These are phyloP conservation scores for Fusarium sp. DNA, from an alignment of 2,329 filamentous ascomycete genomes.

Conservation along the genomic window DNA sequence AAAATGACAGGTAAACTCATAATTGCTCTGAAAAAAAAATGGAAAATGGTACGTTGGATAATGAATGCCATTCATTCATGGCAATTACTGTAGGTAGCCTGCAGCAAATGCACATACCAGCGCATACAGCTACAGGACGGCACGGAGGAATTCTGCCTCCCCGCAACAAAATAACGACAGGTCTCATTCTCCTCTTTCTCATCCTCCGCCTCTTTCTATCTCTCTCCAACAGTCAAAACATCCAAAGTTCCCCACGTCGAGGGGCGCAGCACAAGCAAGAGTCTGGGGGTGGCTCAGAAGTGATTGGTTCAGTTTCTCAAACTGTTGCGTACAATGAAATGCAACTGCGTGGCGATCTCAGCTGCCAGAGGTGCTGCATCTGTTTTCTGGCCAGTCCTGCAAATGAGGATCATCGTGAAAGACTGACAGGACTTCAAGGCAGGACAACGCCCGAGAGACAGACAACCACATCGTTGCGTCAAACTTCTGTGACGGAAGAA, in stretches of 20 bases:
- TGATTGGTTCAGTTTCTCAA: slow-evolving; percentile 22
- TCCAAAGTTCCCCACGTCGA: slow-evolving; percentile 23
- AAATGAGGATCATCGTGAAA: slow-evolving; percentile 19
- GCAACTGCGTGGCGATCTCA: slow-evolving; percentile 30
- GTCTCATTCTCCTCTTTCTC: slow-evolving; percentile 7
- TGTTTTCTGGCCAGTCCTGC: slow-evolving; percentile 3
- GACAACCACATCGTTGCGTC: slow-evolving; percentile 3
- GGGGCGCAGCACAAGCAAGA: slow-evolving; percentile 14
- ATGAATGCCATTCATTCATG: slow-evolving; percentile 11
- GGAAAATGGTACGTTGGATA: slow-evolving; percentile 9
- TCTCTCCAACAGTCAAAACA: slow-evolving; percentile 5
- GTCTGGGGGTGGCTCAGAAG: slow-evolving; percentile 12
- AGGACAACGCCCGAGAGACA: slow-evolving; percentile 9
- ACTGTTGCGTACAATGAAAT: slow-evolving; percentile 28
- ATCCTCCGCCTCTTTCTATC: neutral
- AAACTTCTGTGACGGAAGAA: slow-evolving; percentile 20
- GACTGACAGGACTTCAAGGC: slow-evolving; percentile 4
- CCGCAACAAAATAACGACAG: slow-evolving; percentile 10
- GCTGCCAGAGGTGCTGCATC: slow-evolving; percentile 15
- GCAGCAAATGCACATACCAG: neutral
- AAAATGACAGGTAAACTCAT: slow-evolving; percentile 34
- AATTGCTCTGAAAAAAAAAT: slow-evolving; percentile 5
- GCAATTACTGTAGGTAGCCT: neutral
- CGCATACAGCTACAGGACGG: slow-evolving; percentile 13
- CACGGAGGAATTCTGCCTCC: slow-evolving; percentile 21